Evolutionary conservation across 805 yeast genomes (phyloP).

Genomic region (Lachancea sp.): DNA sequence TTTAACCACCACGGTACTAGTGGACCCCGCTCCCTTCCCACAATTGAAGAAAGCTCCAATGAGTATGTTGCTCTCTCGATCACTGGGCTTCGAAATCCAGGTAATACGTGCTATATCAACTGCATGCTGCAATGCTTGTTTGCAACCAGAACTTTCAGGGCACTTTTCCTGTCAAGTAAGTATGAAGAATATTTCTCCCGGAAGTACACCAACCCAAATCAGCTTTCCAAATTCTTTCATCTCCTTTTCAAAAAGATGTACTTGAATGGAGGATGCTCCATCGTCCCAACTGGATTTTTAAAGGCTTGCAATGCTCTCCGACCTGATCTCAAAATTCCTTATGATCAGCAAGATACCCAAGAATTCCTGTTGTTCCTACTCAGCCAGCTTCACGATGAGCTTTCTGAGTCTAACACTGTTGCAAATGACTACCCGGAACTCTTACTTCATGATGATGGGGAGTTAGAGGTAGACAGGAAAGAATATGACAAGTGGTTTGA

Average conservation of each 20-base stretch:
- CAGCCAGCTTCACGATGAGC: conserved; percentile 64
- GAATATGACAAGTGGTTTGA: conserved; percentile 62
- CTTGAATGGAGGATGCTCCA: conserved; percentile 51
- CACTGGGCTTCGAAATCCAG: conserved; percentile 61
- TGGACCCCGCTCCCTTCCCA: conserved; percentile 23
- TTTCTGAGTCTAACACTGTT: conserved; percentile 37
- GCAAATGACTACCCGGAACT: conserved; percentile 36
- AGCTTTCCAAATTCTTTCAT: conserved; percentile 46
- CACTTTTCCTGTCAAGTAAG: conserved; percentile 41
- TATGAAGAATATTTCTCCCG: conserved; percentile 40
- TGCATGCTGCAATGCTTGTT: conserved; percentile 66
- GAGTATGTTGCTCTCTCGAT: conserved; percentile 41
- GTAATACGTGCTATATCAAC: conserved; percentile 72
- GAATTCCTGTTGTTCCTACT: conserved; percentile 63
- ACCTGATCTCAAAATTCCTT: conserved; percentile 63
- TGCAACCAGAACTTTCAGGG: conserved; percentile 45
- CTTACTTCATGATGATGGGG: conserved; percentile 30
- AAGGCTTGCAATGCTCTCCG: conserved; percentile 45
- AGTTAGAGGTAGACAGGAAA: conserved; percentile 30
- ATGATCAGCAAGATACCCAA: conserved; percentile 77
- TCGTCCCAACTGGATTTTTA: conserved; percentile 61
- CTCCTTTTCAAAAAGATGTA: conserved; percentile 52
- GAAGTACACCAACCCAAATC: conserved; percentile 20
- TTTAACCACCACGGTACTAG: not conserved
- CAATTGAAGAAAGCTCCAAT: conserved; percentile 34